Conservation (phyloP, 768 basidiomycete species). For the Omphalotus guepiniiformis region DNA sequence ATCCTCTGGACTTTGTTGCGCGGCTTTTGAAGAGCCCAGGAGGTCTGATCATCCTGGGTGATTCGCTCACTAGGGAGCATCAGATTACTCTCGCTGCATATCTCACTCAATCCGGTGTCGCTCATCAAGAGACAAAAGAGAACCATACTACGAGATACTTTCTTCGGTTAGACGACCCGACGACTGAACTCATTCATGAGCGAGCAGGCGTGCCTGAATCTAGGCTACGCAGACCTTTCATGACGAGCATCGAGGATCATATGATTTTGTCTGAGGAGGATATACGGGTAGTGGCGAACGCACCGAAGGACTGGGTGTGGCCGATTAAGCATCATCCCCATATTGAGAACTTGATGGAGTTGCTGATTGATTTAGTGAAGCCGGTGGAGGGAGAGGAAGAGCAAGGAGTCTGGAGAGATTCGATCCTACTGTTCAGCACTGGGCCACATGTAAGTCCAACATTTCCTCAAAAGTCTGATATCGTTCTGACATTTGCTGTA, state of each 20-base stretch:
- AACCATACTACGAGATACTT: too few species aligned
- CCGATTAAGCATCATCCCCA: too few species aligned
- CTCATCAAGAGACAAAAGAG: too few species aligned
- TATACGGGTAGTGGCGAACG: slow-evolving; percentile 23
- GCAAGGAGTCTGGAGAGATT: slow-evolving; percentile 22
- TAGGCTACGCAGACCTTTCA: slow-evolving; percentile 21
- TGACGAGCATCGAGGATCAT: slow-evolving; percentile 27
- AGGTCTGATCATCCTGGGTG: slow-evolving; percentile 25
- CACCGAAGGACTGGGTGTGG: slow-evolving; percentile 17
- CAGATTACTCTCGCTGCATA: too few species aligned
- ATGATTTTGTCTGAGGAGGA: slow-evolving; percentile 24
- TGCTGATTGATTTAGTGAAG: too few species aligned
- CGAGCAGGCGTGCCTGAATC: slow-evolving; percentile 24
- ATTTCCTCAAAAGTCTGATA: too few species aligned
- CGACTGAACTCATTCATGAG: slow-evolving; percentile 18
- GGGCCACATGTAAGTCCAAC: slow-evolving; percentile 21
- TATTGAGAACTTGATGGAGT: too few species aligned
- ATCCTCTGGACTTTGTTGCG: slow-evolving; percentile 26
- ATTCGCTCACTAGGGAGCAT: slow-evolving; percentile 17
- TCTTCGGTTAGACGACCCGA: too few species aligned
- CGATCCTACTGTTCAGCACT: slow-evolving; percentile 25
- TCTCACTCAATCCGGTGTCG: too few species aligned
- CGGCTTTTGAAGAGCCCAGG: slow-evolving; percentile 25
- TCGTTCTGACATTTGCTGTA: slow-evolving; percentile 1
- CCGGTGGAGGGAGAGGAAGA: slow-evolving; percentile 20